Percentiles rank a stretch among this genome's conserved stretches.
phyloP scores from a whole-genome alignment of 495 filamentous ascomycete species.

The Penicillium turbatum region DNA sequence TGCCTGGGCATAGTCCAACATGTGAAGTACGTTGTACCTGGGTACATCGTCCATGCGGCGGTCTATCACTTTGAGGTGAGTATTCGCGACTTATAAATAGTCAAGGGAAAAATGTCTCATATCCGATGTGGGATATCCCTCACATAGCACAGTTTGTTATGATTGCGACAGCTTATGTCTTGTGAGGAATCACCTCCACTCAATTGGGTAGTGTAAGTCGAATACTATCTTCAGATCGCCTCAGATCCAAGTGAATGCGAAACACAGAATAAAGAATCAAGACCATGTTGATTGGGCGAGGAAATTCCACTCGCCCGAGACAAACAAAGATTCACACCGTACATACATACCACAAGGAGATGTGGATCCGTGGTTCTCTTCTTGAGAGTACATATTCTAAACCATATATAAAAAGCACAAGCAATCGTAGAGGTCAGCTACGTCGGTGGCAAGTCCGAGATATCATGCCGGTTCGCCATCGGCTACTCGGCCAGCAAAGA shows the following conservation, averaged over 20 bases:
- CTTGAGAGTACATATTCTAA: too few species aligned
- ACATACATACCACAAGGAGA: not conserved
- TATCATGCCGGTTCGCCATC: slow-evolving; percentile 7
- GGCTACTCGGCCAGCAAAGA: slow-evolving; percentile 27
- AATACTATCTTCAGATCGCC: not conserved
- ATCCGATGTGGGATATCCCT: not conserved
- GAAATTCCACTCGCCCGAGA: not conserved
- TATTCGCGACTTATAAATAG: slow-evolving; percentile 18
- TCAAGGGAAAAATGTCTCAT: slow-evolving; percentile 26
- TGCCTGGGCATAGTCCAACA: slow-evolving; percentile 14
- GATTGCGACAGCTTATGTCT: not conserved
- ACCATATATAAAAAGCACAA: too few species aligned
- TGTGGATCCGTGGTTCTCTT: not conserved
- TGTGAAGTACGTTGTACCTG: slow-evolving; percentile 6
- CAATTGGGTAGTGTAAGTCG: not conserved
- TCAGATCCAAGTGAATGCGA: not conserved
- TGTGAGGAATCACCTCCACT: not conserved
- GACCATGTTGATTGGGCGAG: not conserved
- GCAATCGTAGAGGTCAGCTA: not conserved
- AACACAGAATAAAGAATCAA: not conserved
- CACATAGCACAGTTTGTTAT: not conserved
- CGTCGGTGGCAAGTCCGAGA: slow-evolving; percentile 14
- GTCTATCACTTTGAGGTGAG: slow-evolving; percentile 16
- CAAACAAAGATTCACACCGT: not conserved
- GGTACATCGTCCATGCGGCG: slow-evolving; percentile 26